These are phyloP conservation scores for Chlorella sp. DNA, from an alignment of 139 green algal genomes.

Conservation along the genomic window DNA sequence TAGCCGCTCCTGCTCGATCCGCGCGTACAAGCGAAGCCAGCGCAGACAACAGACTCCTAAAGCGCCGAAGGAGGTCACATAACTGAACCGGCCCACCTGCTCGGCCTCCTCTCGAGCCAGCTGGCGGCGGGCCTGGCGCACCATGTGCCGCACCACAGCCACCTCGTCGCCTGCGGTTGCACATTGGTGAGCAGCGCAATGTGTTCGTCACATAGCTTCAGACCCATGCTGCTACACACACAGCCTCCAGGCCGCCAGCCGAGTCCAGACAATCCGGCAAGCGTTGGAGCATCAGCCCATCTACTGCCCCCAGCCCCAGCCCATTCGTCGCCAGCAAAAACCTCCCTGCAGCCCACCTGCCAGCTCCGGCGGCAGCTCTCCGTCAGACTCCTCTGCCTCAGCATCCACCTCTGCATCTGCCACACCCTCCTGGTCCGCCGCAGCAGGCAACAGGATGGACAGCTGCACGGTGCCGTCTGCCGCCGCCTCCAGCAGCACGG, in stretches of 20 bases:
- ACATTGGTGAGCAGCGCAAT: too few species aligned
- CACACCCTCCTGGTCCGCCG: neutral
- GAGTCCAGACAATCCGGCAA: too few species aligned
- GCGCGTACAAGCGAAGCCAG: too few species aligned
- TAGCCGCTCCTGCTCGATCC: too few species aligned
- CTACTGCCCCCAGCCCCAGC: too few species aligned
- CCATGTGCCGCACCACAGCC: constrained; percentile 41
- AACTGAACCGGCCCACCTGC: constrained; percentile 41
- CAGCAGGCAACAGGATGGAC: constrained; percentile 27
- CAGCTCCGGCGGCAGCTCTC: constrained; percentile 14
- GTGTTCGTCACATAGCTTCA: too few species aligned
- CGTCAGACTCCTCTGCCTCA: neutral
- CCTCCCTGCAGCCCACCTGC: neutral
- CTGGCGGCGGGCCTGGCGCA: constrained; percentile 34
- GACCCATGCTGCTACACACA: too few species aligned
- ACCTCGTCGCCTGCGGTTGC: constrained; percentile 28
- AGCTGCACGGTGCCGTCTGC: neutral
- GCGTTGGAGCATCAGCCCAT: too few species aligned
- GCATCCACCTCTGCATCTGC: neutral
- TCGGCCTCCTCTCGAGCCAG: constrained; percentile 54
- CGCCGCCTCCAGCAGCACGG: constrained; percentile 6
- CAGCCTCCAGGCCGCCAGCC: too few species aligned
- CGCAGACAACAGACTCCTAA: too few species aligned
- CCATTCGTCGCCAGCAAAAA: too few species aligned
- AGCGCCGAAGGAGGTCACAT: too few species aligned